Base-by-base conservation (phyloP, 2,329 filamentous ascomycete genomes). In the Aureobasidium sp. region DNA sequence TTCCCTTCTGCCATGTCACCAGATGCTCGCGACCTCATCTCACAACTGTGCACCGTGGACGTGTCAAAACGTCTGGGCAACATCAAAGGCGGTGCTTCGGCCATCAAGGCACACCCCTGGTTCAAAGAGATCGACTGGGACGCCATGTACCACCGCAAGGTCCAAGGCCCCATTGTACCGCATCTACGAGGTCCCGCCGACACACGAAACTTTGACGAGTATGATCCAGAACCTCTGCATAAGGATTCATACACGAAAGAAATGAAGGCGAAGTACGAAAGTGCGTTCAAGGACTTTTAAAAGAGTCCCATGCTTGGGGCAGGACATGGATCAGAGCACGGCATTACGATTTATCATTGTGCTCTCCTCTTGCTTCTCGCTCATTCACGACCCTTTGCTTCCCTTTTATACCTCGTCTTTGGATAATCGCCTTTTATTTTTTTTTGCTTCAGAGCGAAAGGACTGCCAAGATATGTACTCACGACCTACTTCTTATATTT, bases 171-270 rank as follows among this genome's bases (percentile, higher is more conserved):
- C 5, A 91, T 92, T 66, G 80, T 90, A 57, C 89, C 89, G n/a
- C 86, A 88, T 60, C 77, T 93, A 33, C 79, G 86, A 27, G 88
- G 84, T 54, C 82, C 85, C 0, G 88, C 88, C 35, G 90, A 93
- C 70, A 86, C 89, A 19, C 82, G 89, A 70, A 93, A 90, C 72
- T 94, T 93, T 69, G 90, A 93, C 69, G 81, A 86, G 45, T 94
- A 93, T 68, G 87, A 89, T n/a, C 87, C 90, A 63, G 87, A 91
- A 70, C 85, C 87, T 63, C 83, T 79, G 60, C 80, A 81, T 52
- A 78, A 82, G 61, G 85, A 88, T 42, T 76, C 78, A 61, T 92
- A 91, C 69, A 88, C 86, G 3, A 80, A 84, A 45, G 87, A 90
- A 48, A 79, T 91, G 80, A 79, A 79, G 37, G 77, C 79, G 48